Evolutionary conservation across 352 stramenopile species (phyloP).

Genomic region (Peronosclerospora sorghi): DNA sequence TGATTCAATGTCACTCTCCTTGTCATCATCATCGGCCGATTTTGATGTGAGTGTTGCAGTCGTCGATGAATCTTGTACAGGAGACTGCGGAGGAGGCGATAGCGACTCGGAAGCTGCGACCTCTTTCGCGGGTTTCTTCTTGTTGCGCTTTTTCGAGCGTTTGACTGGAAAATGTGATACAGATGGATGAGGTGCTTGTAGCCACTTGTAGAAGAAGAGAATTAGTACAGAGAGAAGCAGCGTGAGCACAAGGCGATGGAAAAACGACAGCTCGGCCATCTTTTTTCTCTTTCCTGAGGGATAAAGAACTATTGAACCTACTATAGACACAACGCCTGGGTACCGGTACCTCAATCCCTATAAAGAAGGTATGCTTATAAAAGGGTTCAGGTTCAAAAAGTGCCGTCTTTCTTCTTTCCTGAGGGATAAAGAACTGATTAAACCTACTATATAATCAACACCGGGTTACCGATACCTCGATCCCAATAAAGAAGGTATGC

Average conservation of each 20-base stretch:
- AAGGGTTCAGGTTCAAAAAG: no score
- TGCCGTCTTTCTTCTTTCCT: no score
- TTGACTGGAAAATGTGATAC: background rate
- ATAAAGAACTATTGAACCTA: no score
- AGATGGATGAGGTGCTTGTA: constrained; percentile 7
- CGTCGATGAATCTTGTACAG: constrained; percentile 1
- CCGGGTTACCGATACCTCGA: no score
- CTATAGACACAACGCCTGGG: no score
- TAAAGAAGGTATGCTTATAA: no score
- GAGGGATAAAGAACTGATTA: no score
- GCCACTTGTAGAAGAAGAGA: constrained; percentile 26
- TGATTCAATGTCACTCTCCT: constrained; percentile 33
- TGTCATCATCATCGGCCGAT: constrained; percentile 3
- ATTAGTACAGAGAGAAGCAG: constrained; percentile 31
- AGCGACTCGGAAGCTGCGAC: constrained; percentile 3
- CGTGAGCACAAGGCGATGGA: constrained; percentile 27
- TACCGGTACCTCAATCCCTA: no score
- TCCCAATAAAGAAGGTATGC: no score
- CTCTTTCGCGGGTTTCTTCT: constrained; percentile 42
- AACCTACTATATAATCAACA: no score
- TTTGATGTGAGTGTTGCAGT: background rate
- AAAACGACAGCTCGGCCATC: constrained; percentile 28
- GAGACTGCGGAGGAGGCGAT: constrained; percentile 1
- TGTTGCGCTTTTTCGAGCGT: constrained; percentile 29
- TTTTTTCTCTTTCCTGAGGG: no score